Conservation (phyloP, 176 grass and related monocot species). For the Oryza rufipogon region DNA sequence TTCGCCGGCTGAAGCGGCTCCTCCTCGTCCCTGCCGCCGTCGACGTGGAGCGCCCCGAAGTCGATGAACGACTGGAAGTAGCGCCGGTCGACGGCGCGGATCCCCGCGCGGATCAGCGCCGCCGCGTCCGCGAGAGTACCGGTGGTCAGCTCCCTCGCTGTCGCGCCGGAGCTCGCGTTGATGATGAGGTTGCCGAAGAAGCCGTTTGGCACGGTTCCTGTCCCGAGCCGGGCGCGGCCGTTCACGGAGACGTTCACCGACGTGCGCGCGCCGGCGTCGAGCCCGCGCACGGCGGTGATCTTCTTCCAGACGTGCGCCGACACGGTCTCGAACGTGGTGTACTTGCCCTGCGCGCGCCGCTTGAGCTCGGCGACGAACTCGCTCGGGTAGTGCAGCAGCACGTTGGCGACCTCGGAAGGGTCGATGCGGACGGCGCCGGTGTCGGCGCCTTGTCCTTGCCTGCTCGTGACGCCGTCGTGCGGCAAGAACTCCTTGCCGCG, state of each 20-base stretch:
- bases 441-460: neutral
- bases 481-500: conserved; percentile 51
- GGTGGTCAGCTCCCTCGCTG: neutral
- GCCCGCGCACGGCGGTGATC: conserved; percentile 47
- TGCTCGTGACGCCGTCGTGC: neutral
- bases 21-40: neutral
- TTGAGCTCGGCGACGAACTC: conserved; percentile 51
- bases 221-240: conserved; percentile 37
- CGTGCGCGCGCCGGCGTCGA: conserved; percentile 24
- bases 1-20: conserved; percentile 29
- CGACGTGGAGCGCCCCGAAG: conserved; percentile 44
- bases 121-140: conserved; percentile 33
- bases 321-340: conserved; percentile 66
- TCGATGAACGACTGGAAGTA: conserved; percentile 69
- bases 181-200: conserved; percentile 65
- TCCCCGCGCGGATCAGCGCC: conserved; percentile 28
- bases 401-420: conserved; percentile 42
- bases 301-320: conserved; percentile 59
- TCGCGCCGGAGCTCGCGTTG: conserved; percentile 33
- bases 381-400: conserved; percentile 38
- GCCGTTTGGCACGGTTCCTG: conserved; percentile 1
- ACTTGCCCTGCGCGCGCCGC: conserved; percentile 2
- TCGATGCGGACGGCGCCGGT: neutral
- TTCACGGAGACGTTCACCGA: conserved; percentile 48
- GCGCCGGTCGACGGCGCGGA: conserved; percentile 12